Evolutionary conservation across 352 stramenopile genomes (phyloP).

Genomic region (Poterioochromonas sp.): DNA sequence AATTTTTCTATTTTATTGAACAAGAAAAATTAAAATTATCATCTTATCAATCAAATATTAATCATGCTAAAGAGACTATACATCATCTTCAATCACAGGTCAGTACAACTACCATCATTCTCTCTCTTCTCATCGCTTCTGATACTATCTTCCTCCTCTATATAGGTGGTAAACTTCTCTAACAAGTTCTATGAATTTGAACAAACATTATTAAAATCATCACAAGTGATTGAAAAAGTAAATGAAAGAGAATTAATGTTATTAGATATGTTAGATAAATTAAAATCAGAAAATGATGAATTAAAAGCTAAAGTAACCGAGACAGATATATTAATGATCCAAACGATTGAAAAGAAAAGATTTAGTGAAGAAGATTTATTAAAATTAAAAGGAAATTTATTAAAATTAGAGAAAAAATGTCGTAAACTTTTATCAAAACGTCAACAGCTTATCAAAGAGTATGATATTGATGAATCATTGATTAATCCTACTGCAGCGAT

Average conservation of each 20-base stretch:
- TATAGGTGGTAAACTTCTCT: not conserved
- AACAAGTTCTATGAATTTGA: slow-evolving; percentile 19
- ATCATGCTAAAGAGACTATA: not conserved
- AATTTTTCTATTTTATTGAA: not conserved
- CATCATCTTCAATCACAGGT: not conserved
- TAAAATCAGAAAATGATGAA: not conserved
- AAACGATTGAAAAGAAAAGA: not conserved
- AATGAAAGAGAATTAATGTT: not conserved
- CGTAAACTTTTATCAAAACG: not conserved
- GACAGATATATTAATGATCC: not conserved
- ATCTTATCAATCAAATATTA: not conserved
- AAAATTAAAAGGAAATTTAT: not conserved
- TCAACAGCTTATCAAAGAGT: not conserved
- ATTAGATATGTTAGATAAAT: not conserved
- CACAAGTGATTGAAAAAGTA: not conserved
- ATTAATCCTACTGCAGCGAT: no score
- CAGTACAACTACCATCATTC: no score
- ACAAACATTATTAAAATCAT: not conserved
- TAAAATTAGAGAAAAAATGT: slow-evolving; percentile 19
- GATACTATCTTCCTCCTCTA: no score
- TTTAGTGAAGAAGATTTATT: not conserved
- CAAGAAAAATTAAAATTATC: not conserved
- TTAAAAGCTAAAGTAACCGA: not conserved
- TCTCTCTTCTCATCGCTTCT: no score
- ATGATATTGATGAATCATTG: no score